Conservation (phyloP, 345 rosid species). For the Excoecaria cochinchinensis region DNA sequence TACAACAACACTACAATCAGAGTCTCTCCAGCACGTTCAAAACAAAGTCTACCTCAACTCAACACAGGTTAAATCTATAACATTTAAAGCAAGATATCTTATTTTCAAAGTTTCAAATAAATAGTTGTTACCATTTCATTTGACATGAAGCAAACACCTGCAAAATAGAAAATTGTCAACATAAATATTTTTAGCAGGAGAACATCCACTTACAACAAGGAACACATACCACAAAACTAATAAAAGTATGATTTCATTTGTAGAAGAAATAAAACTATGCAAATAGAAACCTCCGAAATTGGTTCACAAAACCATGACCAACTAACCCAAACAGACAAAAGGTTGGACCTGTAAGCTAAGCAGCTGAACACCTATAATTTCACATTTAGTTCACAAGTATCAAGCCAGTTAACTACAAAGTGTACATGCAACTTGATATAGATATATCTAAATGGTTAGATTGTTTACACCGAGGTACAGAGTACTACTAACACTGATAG, state of each 20-base stretch:
- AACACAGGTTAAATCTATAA: not conserved
- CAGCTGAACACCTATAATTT: not conserved
- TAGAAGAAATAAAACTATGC: too few species aligned
- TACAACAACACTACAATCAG: not conserved
- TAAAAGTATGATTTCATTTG: not conserved
- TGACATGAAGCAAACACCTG: slow-evolving; percentile 94
- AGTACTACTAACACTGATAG: too few species aligned
- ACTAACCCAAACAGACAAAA: not conserved
- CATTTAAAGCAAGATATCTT: not conserved
- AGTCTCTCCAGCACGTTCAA: slow-evolving; percentile 10
- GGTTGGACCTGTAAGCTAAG: not conserved
- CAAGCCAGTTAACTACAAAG: not conserved
- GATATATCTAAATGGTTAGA: not conserved
- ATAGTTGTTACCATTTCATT: slow-evolving; percentile 76
- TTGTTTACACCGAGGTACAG: too few species aligned
- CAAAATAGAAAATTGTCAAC: slow-evolving; percentile 6
- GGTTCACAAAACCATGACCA: not conserved
- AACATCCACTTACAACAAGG: not conserved
- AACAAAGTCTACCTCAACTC: not conserved
- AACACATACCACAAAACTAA: not conserved
- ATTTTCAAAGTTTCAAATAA: not conserved
- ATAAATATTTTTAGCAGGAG: not conserved
- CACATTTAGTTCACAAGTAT: not conserved
- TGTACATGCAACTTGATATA: not conserved
- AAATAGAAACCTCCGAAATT: not conserved